These are phyloP conservation scores for Cadophora luteo-olivacea DNA, from an alignment of 2,329 filamentous ascomycete species.

Conservation along the genomic window DNA sequence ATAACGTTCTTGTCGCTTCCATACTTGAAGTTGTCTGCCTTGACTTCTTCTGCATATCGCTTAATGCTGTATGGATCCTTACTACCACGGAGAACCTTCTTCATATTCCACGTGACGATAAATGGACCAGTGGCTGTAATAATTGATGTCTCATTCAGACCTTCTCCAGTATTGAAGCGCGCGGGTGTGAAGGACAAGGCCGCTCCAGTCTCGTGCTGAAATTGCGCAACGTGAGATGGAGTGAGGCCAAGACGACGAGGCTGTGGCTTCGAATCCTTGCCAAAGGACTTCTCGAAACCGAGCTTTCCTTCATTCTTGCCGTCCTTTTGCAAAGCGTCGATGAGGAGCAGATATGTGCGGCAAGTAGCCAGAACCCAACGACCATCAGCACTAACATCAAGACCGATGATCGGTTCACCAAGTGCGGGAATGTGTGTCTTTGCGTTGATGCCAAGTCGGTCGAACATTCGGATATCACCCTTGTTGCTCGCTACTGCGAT, in stretches of 20 bases:
- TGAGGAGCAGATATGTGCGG: conserved; percentile 90
- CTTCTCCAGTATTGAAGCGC: conserved; percentile 89
- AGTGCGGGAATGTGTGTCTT: conserved; percentile 97
- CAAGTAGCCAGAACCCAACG: conserved; percentile 96
- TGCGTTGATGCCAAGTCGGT: conserved; percentile 93
- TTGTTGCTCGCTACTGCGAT: conserved; percentile 98
- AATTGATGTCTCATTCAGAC: conserved; percentile 86
- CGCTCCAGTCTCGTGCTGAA: conserved; percentile 92
- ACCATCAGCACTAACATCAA: conserved; percentile 94
- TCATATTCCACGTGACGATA: conserved; percentile 94
- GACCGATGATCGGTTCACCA: conserved; percentile 90
- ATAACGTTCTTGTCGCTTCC: conserved; percentile 98
- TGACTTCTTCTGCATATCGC: conserved; percentile 92
- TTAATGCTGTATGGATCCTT: conserved; percentile 97
- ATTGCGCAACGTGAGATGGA: conserved; percentile 93
- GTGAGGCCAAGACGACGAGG: conserved; percentile 88
- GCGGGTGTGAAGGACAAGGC: conserved; percentile 88
- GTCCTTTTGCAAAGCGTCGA: conserved; percentile 87
- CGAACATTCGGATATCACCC: conserved; percentile 95
- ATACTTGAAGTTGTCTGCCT: conserved; percentile 98
- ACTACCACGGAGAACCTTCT: conserved; percentile 80
- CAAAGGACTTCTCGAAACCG: conserved; percentile 94
- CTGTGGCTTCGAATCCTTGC: conserved; percentile 91
- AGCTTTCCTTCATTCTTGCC: conserved; percentile 98
- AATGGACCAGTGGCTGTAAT: conserved; percentile 97